These are phyloP conservation scores for Thalassiosira mediterranea DNA, from an alignment of 352 stramenopile genomes.

Conservation along the genomic window DNA sequence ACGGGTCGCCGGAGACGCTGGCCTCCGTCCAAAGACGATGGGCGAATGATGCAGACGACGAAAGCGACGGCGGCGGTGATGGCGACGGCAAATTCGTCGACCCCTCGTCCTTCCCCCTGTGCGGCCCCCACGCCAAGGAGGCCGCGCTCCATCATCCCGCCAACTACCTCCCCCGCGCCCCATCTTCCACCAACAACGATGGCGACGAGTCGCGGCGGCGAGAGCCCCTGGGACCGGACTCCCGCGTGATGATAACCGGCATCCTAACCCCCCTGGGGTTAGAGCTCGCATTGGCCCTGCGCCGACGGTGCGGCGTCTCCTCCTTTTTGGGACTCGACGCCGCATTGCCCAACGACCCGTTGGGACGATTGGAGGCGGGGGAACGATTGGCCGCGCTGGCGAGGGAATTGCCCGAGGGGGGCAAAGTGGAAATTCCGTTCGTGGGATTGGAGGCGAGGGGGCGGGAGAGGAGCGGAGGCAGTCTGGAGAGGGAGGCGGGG, in stretches of 20 bases:
- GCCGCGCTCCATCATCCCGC: conserved; percentile 30
- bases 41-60: neutral
- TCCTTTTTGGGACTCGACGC: conserved; percentile 68
- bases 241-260: conserved; percentile 71
- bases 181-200: neutral
- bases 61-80: neutral
- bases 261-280: conserved; percentile 72
- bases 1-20: too few relatives aligned
- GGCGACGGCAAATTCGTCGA: neutral
- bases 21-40: too few relatives aligned
- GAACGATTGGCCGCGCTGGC: conserved; percentile 63
- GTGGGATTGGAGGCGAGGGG: conserved; percentile 45
- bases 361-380: conserved; percentile 57
- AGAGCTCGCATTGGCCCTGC: conserved; percentile 60
- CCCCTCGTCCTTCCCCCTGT: conserved; percentile 12
- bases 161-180: conserved; percentile 28
- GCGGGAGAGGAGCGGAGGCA: conserved; percentile 8
- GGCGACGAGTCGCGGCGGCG: neutral
- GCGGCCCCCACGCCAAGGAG: conserved; percentile 29
- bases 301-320: conserved; percentile 66
- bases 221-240: conserved; percentile 37
- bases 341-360: conserved; percentile 69
- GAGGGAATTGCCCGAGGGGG: conserved; percentile 51
- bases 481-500: conserved; percentile 1
- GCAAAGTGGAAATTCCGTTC: conserved; percentile 58